Conservation (phyloP, 768 basidiomycete species). For the Dictyophora rubrovolvata region DNA sequence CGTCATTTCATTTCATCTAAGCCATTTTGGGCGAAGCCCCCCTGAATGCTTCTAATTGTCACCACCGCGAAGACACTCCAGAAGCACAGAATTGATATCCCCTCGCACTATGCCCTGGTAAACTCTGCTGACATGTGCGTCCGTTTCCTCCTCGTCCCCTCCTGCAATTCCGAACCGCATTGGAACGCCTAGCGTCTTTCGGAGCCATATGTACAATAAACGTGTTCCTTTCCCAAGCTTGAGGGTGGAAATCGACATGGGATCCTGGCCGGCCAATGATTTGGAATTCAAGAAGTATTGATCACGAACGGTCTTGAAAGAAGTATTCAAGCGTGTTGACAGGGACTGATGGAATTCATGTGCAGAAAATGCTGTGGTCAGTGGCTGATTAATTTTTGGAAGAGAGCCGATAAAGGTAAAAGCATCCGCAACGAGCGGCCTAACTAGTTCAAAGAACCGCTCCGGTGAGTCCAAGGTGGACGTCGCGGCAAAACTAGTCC, state of each 20-base stretch:
- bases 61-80: neutral
- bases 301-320: neutral
- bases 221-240: neutral
- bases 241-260: neutral
- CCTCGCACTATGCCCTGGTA: slow-evolving; percentile 1
- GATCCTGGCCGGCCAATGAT: neutral
- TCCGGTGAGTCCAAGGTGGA: neutral
- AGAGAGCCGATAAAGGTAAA: neutral
- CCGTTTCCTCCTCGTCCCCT: neutral
- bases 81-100: neutral
- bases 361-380: slow-evolving; percentile 7
- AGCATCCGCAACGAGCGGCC: slow-evolving; percentile 3
- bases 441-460: neutral
- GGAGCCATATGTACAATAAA: neutral
- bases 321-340: neutral
- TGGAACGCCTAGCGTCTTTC: slow-evolving; percentile 1
- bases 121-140: neutral
- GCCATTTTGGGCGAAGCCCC: too few species aligned
- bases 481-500: neutral
- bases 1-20: too few species aligned
- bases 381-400: neutral
- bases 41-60: neutral
- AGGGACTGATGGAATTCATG: slow-evolving; percentile 15
- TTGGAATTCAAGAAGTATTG: neutral
- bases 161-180: neutral